Evolutionary conservation across 495 filamentous ascomycete genomes (phyloP), one percentile per base, ranked within the genome.

Genomic region (Venustampulla echinocandica): DNA sequence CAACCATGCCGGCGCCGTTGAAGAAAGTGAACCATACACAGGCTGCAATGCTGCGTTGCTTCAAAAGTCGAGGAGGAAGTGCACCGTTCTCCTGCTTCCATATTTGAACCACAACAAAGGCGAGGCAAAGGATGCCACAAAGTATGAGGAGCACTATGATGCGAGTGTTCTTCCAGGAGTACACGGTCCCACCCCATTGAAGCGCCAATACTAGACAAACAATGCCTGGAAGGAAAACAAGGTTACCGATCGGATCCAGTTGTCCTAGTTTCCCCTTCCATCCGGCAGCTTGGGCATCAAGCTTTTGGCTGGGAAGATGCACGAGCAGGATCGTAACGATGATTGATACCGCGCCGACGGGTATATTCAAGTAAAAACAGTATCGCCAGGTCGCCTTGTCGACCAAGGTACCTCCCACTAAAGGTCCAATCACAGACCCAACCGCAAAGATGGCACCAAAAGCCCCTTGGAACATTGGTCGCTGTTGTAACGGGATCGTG

Each of bases 311-410:
- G 5, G 28, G 13, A 53, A 41, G 69, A 55, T 6, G 75, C 73
- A 13, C 44, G 37, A 75, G 50, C 42, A 78, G 61, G 15, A 67
- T 27, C n/a, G 77, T 32, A 14, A 76, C 45, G 4, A 66, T 7
- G 7, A 62, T 70, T 0, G 68, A 64, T 17, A 76, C 35, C 7
- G 49, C 76, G 15, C 77, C 78, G 34, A 80, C 61, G 0, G 77
- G 77, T 20, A 82, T 66, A 54, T 83, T 84, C 44, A 85, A 78
- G 49, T 82, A 82, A 55, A 82, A 81, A 49, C 71, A 47, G 51
- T 17, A 46, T 38, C 7, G 13, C 27, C 27, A 30, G 13, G 7
- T 13, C 27, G 27, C 7, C 6, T 30, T 30, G 27, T 7, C 6
- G 13, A 7, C 13, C 6, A 30, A 30, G 7, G 6, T 13, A 13